Conservation (phyloP, 371 early-diverging fungal species). For the Umbelopsis sp. region DNA sequence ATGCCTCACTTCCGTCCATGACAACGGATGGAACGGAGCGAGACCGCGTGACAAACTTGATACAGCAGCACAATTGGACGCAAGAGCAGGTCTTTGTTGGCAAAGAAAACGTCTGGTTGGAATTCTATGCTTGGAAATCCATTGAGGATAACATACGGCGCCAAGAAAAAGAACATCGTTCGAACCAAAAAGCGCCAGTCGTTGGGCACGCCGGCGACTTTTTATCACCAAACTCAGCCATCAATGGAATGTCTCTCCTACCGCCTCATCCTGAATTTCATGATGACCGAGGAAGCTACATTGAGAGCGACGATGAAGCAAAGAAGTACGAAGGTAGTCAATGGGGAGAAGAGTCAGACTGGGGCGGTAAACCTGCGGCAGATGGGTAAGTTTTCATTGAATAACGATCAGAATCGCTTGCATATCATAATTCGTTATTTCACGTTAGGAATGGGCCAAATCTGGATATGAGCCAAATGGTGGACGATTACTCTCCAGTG, state of each 20-base stretch:
- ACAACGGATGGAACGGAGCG: not conserved
- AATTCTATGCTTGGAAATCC: not conserved
- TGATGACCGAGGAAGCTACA: not conserved
- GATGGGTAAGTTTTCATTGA: not conserved
- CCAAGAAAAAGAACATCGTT: not conserved
- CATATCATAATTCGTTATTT: not conserved
- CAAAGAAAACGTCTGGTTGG: not conserved
- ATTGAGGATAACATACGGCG: not conserved
- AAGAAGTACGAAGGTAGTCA: constrained; percentile 15
- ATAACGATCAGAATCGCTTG: not conserved
- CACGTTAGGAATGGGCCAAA: constrained; percentile 38
- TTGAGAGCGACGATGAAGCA: constrained; percentile 11
- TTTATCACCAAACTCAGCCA: not conserved
- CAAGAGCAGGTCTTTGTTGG: not conserved
- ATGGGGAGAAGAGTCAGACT: constrained; percentile 13
- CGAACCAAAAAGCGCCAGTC: not conserved
- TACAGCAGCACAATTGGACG: not conserved
- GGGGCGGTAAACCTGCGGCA: not conserved
- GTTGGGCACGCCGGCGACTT: no score
- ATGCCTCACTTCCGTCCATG: not conserved
- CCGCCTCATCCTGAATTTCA: constrained; percentile 1
- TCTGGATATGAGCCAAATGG: constrained; percentile 52
- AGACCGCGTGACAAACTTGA: not conserved
- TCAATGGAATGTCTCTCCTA: not conserved
- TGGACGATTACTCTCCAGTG: constrained; percentile 39